These are phyloP conservation scores for Mycosarcoma maydis DNA, from an alignment of 1,284 basidiomycete species.

Conservation along the genomic window DNA sequence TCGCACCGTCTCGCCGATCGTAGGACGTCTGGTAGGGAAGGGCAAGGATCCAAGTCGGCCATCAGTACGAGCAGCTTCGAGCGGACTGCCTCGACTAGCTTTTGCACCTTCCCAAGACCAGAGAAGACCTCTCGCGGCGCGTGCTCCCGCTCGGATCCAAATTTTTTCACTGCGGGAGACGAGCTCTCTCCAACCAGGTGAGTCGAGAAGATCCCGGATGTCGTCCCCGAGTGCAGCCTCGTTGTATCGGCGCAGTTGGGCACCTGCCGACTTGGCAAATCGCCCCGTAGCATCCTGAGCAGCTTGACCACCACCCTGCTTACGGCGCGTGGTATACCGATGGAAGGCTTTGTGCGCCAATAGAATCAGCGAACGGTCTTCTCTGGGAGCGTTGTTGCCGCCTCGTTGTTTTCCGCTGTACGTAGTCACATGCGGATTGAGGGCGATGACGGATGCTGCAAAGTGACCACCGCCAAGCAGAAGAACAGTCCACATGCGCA, in stretches of 20 bases:
- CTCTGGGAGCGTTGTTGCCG: constrained; percentile 19
- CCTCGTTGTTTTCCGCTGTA: constrained; percentile 24
- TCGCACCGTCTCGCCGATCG: constrained; percentile 86
- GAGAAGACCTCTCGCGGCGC: constrained; percentile 60
- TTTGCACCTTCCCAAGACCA: constrained; percentile 60
- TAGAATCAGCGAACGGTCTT: constrained; percentile 72
- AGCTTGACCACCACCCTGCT: constrained; percentile 95
- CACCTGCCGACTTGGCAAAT: constrained; percentile 94
- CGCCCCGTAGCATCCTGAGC: constrained; percentile 88
- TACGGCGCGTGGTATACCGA: constrained; percentile 95
- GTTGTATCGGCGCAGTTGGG: constrained; percentile 90
- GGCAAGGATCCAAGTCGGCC: constrained; percentile 67
- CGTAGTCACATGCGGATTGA: constrained; percentile 65
- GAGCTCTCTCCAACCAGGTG: constrained; percentile 57
- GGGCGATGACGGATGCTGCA: constrained; percentile 84
- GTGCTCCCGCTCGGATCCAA: constrained; percentile 59
- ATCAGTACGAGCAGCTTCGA: constrained; percentile 57
- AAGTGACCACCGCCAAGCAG: constrained; percentile 98
- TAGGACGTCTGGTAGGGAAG: constrained; percentile 71
- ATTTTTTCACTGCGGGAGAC: constrained; percentile 60
- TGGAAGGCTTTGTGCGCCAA: constrained; percentile 96
- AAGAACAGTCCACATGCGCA: constrained; percentile 86
- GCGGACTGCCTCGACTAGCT: constrained; percentile 48
- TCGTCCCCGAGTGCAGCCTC: constrained; percentile 91
- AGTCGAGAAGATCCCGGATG: constrained; percentile 63